Evolutionary conservation across 1,284 basidiomycete species (phyloP).

Genomic region (Austroboletus novae-zelandiae): DNA sequence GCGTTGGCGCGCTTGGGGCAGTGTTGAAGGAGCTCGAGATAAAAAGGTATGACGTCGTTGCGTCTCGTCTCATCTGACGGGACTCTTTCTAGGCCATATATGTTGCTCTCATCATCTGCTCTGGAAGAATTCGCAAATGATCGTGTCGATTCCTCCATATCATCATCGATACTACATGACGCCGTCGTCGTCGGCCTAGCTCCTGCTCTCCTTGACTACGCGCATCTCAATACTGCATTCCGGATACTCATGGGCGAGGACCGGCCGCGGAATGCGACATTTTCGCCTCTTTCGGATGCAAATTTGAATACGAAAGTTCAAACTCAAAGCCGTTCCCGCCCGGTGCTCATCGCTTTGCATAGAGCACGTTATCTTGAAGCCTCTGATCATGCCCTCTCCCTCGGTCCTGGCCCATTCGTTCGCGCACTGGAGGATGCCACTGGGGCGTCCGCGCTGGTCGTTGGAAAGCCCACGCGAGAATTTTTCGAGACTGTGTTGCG

Average conservation of each 20-base stretch:
- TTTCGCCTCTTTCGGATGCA: not conserved
- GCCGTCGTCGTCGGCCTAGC: constrained; percentile 68
- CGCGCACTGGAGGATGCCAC: constrained; percentile 58
- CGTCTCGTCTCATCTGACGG: not conserved
- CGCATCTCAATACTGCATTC: constrained; percentile 63
- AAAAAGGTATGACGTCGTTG: constrained; percentile 36
- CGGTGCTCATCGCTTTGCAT: constrained; percentile 55
- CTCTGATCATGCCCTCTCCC: constrained; percentile 48
- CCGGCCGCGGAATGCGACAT: not conserved
- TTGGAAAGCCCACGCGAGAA: constrained; percentile 61
- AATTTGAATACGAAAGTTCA: not conserved
- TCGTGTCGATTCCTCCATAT: not conserved
- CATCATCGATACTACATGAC: constrained; percentile 39
- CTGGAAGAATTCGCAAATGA: constrained; percentile 44
- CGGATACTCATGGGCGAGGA: constrained; percentile 48
- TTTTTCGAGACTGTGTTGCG: constrained; percentile 62
- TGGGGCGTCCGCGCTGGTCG: constrained; percentile 47
- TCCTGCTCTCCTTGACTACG: constrained; percentile 53
- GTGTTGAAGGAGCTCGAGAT: constrained; percentile 42
- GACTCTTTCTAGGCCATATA: constrained; percentile 45
- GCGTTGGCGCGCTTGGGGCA: constrained; percentile 56
- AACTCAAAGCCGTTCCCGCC: not conserved
- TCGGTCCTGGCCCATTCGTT: constrained; percentile 73
- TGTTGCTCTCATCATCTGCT: constrained; percentile 60
- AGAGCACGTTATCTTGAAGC: constrained; percentile 49